Percentiles rank a stretch among this genome's conserved stretches.
These are phyloP conservation scores for Blepharisma stoltei DNA, from an alignment of 73 alveolate genomes.

Conservation along the genomic window DNA sequence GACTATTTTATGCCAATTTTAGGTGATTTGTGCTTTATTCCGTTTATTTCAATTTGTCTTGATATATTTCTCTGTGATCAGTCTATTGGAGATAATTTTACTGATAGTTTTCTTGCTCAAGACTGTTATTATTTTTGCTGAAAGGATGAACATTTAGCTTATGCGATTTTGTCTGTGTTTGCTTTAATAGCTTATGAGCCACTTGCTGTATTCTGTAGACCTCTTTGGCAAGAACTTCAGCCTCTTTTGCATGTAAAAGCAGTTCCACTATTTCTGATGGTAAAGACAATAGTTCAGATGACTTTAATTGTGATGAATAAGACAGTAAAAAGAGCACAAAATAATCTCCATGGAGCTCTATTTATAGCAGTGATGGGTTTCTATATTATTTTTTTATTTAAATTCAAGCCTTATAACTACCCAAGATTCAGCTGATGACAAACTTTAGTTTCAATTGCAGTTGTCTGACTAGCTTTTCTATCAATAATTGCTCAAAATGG, in stretches of 20 bases:
- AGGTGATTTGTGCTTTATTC: conserved; percentile 3
- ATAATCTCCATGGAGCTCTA: not conserved
- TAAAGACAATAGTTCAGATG: not conserved
- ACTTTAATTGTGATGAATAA: not conserved
- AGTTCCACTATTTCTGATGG: conserved; percentile 5
- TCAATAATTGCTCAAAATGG: too few species aligned
- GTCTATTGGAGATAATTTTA: not conserved
- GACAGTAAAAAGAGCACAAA: not conserved
- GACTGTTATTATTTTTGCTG: conserved; percentile 2
- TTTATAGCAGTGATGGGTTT: not conserved
- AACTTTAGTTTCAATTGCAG: not conserved
- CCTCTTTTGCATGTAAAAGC: conserved; percentile 7
- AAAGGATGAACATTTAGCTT: not conserved
- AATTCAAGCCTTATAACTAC: conserved; percentile 23
- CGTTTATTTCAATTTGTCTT: not conserved
- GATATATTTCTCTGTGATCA: conserved; percentile 30
- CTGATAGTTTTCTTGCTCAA: not conserved
- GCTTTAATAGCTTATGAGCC: conserved; percentile 23
- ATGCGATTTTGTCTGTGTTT: not conserved
- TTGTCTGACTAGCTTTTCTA: too few species aligned
- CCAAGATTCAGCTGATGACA: conserved; percentile 26
- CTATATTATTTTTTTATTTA: not conserved
- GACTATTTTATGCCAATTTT: not conserved
- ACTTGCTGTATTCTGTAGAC: conserved; percentile 27
- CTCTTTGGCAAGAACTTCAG: conserved; percentile 27